phyloP scores from a whole-genome alignment of 345 rosid species.

The Clarkia xantiana region DNA sequence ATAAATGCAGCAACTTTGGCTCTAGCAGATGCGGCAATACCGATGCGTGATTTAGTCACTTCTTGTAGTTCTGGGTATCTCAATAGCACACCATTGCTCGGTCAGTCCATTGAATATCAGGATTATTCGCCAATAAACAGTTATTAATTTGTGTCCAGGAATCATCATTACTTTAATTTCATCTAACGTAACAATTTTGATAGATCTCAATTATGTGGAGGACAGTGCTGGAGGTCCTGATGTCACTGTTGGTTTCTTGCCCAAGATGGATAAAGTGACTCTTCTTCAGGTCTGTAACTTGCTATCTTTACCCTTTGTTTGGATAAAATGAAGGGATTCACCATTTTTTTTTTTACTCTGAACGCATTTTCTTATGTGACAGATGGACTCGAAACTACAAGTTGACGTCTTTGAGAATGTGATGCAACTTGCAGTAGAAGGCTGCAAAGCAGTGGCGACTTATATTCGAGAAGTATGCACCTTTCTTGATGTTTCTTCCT shows the following conservation, averaged over 20 bases:
- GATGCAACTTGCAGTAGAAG: conserved; percentile 69
- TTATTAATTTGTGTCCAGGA: not conserved
- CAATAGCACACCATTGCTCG: conserved; percentile 76
- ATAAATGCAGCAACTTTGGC: conserved; percentile 97
- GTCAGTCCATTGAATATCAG: conserved; percentile 13
- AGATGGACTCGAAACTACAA: conserved; percentile 91
- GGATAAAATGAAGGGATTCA: not conserved
- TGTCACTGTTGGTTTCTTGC: conserved; percentile 75
- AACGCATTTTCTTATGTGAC: not conserved
- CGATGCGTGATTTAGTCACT: conserved; percentile 87
- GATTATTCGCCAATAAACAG: too few species aligned
- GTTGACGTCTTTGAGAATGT: conserved; percentile 71
- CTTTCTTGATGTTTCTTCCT: not conserved
- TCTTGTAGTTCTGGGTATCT: conserved; percentile 95
- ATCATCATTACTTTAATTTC: not conserved
- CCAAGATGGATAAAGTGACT: conserved; percentile 82
- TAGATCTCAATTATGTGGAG: conserved; percentile 82
- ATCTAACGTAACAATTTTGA: not conserved
- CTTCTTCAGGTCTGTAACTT: conserved; percentile 68
- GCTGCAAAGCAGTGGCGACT: conserved; percentile 78
- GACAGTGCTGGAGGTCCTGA: conserved; percentile 97
- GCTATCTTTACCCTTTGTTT: not conserved
- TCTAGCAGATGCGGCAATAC: conserved; percentile 93
- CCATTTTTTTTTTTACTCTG: not conserved
- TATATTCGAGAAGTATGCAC: conserved; percentile 54